Evolutionary conservation across 2,329 filamentous ascomycete species (phyloP).

Genomic region (Aureobasidium zeae): DNA sequence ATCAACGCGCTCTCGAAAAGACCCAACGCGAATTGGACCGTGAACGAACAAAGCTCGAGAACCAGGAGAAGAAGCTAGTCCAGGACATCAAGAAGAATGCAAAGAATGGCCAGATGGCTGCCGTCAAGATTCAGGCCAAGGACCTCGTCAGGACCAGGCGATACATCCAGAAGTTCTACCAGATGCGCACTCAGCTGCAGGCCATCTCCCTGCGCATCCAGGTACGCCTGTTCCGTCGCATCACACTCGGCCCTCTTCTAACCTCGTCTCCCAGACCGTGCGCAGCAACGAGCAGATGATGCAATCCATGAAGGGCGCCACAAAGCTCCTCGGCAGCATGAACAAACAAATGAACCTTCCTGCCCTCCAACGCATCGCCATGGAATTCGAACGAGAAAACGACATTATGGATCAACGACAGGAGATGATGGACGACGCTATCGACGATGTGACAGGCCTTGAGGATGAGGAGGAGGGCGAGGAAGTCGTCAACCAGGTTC

Average conservation of each 20-base stretch:
- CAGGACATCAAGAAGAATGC: constrained; percentile 96
- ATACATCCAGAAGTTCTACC: constrained; percentile 97
- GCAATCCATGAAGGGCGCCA: constrained; percentile 98
- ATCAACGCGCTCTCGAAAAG: constrained; percentile 94
- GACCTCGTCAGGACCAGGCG: constrained; percentile 85
- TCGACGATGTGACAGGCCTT: constrained; percentile 90
- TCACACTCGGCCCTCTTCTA: background rate
- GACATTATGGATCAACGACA: constrained; percentile 98
- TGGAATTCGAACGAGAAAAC: constrained; percentile 98
- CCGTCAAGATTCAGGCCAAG: constrained; percentile 96
- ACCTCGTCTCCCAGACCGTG: constrained; percentile 59
- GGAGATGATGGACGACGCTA: constrained; percentile 99
- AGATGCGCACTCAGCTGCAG: constrained; percentile 94
- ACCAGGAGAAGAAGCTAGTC: constrained; percentile 95
- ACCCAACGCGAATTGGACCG: constrained; percentile 93
- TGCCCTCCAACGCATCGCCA: constrained; percentile 87
- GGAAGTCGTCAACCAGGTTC: constrained; percentile 89
- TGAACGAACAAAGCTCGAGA: constrained; percentile 89
- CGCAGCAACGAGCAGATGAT: constrained; percentile 99
- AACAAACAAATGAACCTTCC: constrained; percentile 97
- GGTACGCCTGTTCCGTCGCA: constrained; percentile 42
- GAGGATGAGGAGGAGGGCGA: constrained; percentile 91
- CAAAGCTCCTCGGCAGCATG: constrained; percentile 87
- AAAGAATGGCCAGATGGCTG: constrained; percentile 97
- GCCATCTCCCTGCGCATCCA: constrained; percentile 92